Base-by-base conservation (phyloP, 2,329 filamentous ascomycete species). In the Endocalyx cinctus region DNA sequence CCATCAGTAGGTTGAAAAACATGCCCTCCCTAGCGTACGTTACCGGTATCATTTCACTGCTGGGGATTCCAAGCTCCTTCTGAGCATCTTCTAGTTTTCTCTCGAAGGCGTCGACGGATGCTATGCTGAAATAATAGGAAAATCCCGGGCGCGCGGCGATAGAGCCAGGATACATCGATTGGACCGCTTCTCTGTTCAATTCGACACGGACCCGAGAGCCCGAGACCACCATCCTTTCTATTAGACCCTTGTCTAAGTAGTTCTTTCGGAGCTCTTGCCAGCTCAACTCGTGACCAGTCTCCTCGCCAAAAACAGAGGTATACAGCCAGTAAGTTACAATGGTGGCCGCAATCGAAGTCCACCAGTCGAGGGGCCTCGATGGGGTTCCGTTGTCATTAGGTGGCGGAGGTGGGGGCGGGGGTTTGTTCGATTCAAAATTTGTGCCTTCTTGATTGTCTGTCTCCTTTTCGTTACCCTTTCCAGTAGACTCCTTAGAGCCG, bases 211-310 rank as follows among this genome's bases (percentile, higher is more conserved):
- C 92, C 41, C 77, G 77, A 50, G 78, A 80, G 43, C 81, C 77
- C 48, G 88, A 80, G 32, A 95, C 75, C 20, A 94, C 82, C 13
- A 98, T 74, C 67, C 89, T 96, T 65, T 96, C 86, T 14, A 98
- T 89, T 16, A 98, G 73, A 6, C 92, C 92, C 70, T 94, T 96
- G 64, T 96, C 88, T 40, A 98, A 71, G 70, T 95, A 97, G 19
- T 87, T 92, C 48, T 79, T 89, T 43, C 86, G 74, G 65, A 98
- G 87, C 64, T 98, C 92, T 64, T 98, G 89, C 87, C 88, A 98
- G 35, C 92, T 97, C 38, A 98, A 96, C 57, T 98, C 90, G 52
- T 79, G 57, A 10, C 55, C 55, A 22, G 64, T 63, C 43, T 70
- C 66, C 33, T 58, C 57, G n/a, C n/a, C n/a, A 31, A 64, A 59